phyloP scores from a whole-genome alignment of 768 basidiomycete genomes.

The Rhodotorula paludigena region DNA sequence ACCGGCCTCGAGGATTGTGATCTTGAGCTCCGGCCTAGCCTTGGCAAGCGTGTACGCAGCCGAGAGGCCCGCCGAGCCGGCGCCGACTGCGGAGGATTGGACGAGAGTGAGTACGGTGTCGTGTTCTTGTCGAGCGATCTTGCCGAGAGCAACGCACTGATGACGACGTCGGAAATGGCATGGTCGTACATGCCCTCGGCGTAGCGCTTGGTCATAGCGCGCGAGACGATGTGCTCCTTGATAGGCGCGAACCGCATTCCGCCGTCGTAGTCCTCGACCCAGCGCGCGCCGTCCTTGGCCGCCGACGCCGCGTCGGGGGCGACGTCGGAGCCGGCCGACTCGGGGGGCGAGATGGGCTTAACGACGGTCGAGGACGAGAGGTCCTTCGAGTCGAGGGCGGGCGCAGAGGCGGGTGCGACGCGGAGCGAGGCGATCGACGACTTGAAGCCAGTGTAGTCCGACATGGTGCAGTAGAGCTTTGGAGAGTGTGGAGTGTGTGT shows the following conservation, averaged over 20 bases:
- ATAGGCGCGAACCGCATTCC: background rate
- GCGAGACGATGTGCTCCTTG: constrained; percentile 64
- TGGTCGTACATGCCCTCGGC: constrained; percentile 69
- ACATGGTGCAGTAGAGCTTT: background rate
- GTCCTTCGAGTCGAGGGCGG: background rate
- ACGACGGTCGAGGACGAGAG: background rate
- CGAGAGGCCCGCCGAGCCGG: constrained; percentile 62
- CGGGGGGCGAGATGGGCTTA: constrained; percentile 26
- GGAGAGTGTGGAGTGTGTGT: too few relatives aligned
- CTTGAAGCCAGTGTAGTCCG: constrained; percentile 23
- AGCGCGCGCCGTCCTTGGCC: background rate
- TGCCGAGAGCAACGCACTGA: constrained; percentile 42
- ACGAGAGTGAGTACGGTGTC: background rate
- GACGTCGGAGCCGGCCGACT: constrained; percentile 10
- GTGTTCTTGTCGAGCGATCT: background rate
- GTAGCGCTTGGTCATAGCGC: constrained; percentile 76
- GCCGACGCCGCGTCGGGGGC: constrained; percentile 12
- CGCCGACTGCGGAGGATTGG: constrained; percentile 53
- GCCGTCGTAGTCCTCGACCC: background rate
- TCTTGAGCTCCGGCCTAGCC: constrained; percentile 62
- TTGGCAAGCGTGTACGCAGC: constrained; percentile 70
- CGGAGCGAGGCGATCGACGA: constrained; percentile 30
- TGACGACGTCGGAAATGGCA: constrained; percentile 69
- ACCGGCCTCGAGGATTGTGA: constrained; percentile 66
- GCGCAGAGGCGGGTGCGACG: constrained; percentile 12